These are phyloP conservation scores for Fusarium sp. DNA, from an alignment of 2,329 filamentous ascomycete species.

Conservation along the genomic window DNA sequence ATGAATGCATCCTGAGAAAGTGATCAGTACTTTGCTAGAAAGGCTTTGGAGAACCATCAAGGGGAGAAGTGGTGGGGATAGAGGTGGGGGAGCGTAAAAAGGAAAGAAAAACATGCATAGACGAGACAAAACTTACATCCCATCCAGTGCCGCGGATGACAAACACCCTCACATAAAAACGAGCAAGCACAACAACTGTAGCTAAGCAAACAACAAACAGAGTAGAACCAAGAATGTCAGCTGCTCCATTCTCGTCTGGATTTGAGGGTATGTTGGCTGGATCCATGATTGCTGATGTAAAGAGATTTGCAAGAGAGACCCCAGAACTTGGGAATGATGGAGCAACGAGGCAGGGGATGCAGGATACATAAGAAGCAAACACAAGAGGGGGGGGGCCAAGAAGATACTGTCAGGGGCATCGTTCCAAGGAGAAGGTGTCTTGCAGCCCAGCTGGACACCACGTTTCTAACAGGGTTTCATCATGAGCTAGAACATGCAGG, in stretches of 20 bases:
- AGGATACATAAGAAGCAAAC: slow-evolving; percentile 27
- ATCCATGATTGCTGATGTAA: slow-evolving; percentile 33
- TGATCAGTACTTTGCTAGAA: background rate
- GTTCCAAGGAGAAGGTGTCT: background rate
- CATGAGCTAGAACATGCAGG: slow-evolving; percentile 13
- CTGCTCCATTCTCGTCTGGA: slow-evolving; percentile 52
- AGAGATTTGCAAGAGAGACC: slow-evolving; percentile 9
- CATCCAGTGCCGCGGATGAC: slow-evolving; percentile 61
- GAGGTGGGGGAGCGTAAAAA: background rate
- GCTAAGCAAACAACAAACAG: slow-evolving; percentile 54
- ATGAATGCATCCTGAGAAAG: slow-evolving; percentile 48
- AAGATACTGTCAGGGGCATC: background rate
- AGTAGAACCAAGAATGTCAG: slow-evolving; percentile 56
- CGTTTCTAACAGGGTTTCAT: slow-evolving; percentile 17
- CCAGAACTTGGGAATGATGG: slow-evolving; percentile 17
- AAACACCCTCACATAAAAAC: slow-evolving; percentile 59
- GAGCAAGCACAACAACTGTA: slow-evolving; percentile 54
- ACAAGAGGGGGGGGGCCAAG: background rate
- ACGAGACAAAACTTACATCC: slow-evolving; percentile 53
- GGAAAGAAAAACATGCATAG: background rate
- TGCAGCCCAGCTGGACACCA: slow-evolving; percentile 2
- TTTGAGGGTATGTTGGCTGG: slow-evolving; percentile 44
- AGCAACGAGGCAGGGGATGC: background rate
- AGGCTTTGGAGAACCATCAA: background rate
- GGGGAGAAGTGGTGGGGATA: background rate